Conservation (phyloP, 2,329 filamentous ascomycete genomes). For the Clarireedia homoeocarpa region DNA sequence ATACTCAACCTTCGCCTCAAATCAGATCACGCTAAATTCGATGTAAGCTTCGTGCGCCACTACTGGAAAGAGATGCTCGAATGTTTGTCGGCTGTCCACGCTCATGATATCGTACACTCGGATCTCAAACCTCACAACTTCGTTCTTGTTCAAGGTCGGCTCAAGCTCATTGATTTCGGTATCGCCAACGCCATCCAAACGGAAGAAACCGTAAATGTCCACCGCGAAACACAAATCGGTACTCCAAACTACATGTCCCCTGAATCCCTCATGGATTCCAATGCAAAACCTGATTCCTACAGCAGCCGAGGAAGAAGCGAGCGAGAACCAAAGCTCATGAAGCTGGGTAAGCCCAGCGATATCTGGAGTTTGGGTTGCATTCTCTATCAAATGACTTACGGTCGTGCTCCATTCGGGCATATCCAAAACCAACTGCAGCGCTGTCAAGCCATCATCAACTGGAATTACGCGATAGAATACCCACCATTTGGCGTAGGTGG, state of each 20-base stretch:
- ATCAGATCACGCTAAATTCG: conserved; percentile 66
- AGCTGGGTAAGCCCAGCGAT: conserved; percentile 90
- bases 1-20: conserved; percentile 69
- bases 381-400: conserved; percentile 96
- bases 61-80: conserved; percentile 99
- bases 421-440: conserved; percentile 80
- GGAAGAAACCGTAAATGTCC: conserved; percentile 94
- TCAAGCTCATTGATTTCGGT: conserved; percentile 97
- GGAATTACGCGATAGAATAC: conserved; percentile 64
- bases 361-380: conserved; percentile 97
- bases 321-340: conserved; percentile 67
- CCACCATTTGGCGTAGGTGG: conserved; percentile 62
- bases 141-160: conserved; percentile 76
- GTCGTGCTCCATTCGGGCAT: conserved; percentile 89
- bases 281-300: conserved; percentile 38
- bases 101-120: conserved; percentile 88
- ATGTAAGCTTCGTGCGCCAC: conserved; percentile 86
- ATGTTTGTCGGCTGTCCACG: conserved; percentile 83
- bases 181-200: conserved; percentile 96
- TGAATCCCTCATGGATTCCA: conserved; percentile 84
- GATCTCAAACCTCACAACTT: conserved; percentile 98
- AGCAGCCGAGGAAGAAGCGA: conserved; percentile 22
- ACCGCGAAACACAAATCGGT: conserved; percentile 89
- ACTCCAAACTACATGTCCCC: conserved; percentile 99
- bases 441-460: conserved; percentile 81